Evolutionary conservation across 2,329 filamentous ascomycete genomes (phyloP), one percentile per base, ranked within the genome.

Genomic region (Piedraia hortae): DNA sequence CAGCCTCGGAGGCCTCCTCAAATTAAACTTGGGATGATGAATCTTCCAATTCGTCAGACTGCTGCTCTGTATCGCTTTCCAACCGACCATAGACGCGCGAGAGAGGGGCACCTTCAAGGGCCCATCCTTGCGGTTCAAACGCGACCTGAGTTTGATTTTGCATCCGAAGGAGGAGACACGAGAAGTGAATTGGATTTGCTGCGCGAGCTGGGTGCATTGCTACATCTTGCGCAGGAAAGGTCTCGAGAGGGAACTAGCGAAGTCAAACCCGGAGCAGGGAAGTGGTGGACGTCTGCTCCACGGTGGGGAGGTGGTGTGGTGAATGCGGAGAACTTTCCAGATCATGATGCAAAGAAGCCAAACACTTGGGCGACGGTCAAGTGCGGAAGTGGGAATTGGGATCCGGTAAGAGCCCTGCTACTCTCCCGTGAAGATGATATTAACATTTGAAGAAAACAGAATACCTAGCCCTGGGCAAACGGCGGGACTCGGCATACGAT

Each of bases 211-310:
- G 60, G 57, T 4, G 54, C 50, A 2, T 43, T 65, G 39, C 42
- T 68, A 8, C 44, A 61, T 10, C 36, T 63, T 2, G 62, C 62
- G 2, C 59, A 67, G 36, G 60, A 67, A 37, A 50, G 62, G 16
- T 48, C 49, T n/a, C 48, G 61, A 22, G 51, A 66, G 33, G 60
- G 58, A 1, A 46, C 42, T 23, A 34, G 34, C 2, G 56, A 62
- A 31, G 36, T 41, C 21, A 49, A 42, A 22, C 49, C 56, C 3
- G 57, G 59, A 1, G 52, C 59, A 30, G 56, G 55, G 3, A 51
- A 59, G 33, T 68, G 62, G 62, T 68, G 59, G 58, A 56, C 59
- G 3, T 51, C 43, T 3, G 48, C 42, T 22, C 50, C 54, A 12
- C 49, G 62, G 23, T 66, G 59, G 50, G 61, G 62, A 22, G 60